Conservation (phyloP, 176 grass and related monocot genomes). For the Miscanthus lutarioriparius region DNA sequence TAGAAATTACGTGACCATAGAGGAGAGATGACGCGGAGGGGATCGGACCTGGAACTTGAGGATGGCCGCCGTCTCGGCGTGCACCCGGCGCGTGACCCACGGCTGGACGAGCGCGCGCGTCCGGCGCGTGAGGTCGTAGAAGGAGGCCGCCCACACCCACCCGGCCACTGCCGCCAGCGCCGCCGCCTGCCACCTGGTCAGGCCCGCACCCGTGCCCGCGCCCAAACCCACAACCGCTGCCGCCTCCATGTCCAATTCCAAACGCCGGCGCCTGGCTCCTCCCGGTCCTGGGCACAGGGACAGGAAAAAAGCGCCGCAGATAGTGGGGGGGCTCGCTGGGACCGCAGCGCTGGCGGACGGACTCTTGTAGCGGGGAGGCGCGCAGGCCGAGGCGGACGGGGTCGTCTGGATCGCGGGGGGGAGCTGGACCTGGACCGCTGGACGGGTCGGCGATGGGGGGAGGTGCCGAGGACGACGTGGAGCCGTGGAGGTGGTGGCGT, state of each 20-base stretch:
- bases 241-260: not conserved
- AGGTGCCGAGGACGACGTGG: not conserved
- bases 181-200: conserved; percentile 80
- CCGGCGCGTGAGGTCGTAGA: conserved; percentile 76
- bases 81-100: conserved; percentile 66
- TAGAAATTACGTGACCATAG: not conserved
- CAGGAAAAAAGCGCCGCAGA: not conserved
- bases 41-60: conserved; percentile 67
- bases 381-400: conserved; percentile 37
- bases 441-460: not conserved
- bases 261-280: not conserved
- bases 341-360: not conserved
- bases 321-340: not conserved
- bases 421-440: not conserved
- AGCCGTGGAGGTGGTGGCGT: conserved; percentile 6
- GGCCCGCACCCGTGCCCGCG: conserved; percentile 25
- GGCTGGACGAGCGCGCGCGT: conserved; percentile 62
- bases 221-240: conserved; percentile 32
- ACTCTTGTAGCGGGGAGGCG: conserved; percentile 33
- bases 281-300: not conserved
- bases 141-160: conserved; percentile 78
- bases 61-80: conserved; percentile 65
- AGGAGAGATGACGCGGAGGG: not conserved
- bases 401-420: not conserved
- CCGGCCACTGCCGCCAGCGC: conserved; percentile 58